Evolutionary conservation across 2,329 filamentous ascomycete species (phyloP).

Genomic region (Shiraia sp.): DNA sequence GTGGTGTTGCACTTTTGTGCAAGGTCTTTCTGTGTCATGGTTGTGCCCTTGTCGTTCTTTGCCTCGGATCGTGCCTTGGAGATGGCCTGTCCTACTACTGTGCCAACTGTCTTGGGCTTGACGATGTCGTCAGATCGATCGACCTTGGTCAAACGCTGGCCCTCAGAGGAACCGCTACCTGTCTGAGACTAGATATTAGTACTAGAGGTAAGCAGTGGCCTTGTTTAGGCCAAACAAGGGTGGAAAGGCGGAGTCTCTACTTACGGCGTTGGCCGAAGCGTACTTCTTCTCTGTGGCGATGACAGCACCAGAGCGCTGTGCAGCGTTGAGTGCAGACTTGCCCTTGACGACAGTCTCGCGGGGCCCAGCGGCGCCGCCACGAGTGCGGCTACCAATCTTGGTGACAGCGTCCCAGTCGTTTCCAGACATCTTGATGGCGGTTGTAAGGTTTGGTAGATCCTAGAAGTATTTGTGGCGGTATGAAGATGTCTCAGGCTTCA

Average conservation of each 20-base stretch:
- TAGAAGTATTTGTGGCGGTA: slow-evolving; percentile 7
- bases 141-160: slow-evolving; percentile 96
- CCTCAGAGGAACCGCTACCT: slow-evolving; percentile 60
- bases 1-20: slow-evolving; percentile 91
- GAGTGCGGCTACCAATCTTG: slow-evolving; percentile 89
- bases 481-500: neutral
- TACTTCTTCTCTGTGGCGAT: slow-evolving; percentile 92
- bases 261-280: slow-evolving; percentile 75
- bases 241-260: slow-evolving; percentile 40
- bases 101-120: slow-evolving; percentile 86
- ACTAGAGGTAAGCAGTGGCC: neutral
- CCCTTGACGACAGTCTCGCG: slow-evolving; percentile 90
- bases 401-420: slow-evolving; percentile 84
- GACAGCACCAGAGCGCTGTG: slow-evolving; percentile 76
- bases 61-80: slow-evolving; percentile 75
- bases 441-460: neutral
- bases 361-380: slow-evolving; percentile 65
- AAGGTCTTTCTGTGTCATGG: slow-evolving; percentile 86
- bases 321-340: slow-evolving; percentile 83
- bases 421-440: slow-evolving; percentile 59
- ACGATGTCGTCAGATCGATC: slow-evolving; percentile 97
- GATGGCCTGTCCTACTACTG: slow-evolving; percentile 81
- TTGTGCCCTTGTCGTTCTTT: slow-evolving; percentile 71
- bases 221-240: neutral
- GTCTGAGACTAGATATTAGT: slow-evolving; percentile 6